Evolutionary conservation across 768 basidiomycete species (phyloP).

Genomic region (Hericium alpestre): DNA sequence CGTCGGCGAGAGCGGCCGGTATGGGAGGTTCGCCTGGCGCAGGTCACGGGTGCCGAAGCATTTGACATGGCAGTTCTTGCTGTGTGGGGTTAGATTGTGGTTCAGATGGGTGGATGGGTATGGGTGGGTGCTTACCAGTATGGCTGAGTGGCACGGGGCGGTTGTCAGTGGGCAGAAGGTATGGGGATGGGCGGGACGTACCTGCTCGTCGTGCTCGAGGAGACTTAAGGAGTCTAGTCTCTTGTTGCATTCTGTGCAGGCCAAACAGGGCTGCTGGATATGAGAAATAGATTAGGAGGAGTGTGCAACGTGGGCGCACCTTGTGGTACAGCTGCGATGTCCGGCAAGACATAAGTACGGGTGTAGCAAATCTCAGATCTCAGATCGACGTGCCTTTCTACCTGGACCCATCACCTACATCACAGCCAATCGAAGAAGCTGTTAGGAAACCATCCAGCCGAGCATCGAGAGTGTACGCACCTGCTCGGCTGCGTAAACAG

Average conservation of each 20-base stretch:
- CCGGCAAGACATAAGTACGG: too few relatives aligned
- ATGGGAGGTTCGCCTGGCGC: constrained; percentile 59
- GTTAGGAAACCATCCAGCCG: too few relatives aligned
- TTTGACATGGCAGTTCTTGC: constrained; percentile 76
- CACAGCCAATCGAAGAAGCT: not conserved
- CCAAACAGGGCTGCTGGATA: constrained; percentile 56
- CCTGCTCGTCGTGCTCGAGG: constrained; percentile 77
- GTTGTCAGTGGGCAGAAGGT: constrained; percentile 1
- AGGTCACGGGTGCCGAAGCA: constrained; percentile 70
- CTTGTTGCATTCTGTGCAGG: constrained; percentile 68
- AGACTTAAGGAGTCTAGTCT: constrained; percentile 67
- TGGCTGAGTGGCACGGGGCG: constrained; percentile 20
- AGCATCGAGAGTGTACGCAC: constrained; percentile 24
- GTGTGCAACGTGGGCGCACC: constrained; percentile 24
- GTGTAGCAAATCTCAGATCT: too few relatives aligned
- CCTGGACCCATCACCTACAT: constrained; percentile 75
- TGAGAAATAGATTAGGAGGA: not conserved
- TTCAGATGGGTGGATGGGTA: not conserved
- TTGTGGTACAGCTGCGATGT: constrained; percentile 63
- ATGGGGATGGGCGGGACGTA: constrained; percentile 19
- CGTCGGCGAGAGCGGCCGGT: constrained; percentile 24
- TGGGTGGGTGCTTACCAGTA: constrained; percentile 28
- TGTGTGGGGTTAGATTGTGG: constrained; percentile 21
- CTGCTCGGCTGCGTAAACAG: constrained; percentile 86
- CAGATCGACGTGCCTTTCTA: constrained; percentile 51